These are phyloP conservation scores for Jimgerdemannia flammicorona DNA, from an alignment of 192 early-diverging fungal species.

Conservation along the genomic window DNA sequence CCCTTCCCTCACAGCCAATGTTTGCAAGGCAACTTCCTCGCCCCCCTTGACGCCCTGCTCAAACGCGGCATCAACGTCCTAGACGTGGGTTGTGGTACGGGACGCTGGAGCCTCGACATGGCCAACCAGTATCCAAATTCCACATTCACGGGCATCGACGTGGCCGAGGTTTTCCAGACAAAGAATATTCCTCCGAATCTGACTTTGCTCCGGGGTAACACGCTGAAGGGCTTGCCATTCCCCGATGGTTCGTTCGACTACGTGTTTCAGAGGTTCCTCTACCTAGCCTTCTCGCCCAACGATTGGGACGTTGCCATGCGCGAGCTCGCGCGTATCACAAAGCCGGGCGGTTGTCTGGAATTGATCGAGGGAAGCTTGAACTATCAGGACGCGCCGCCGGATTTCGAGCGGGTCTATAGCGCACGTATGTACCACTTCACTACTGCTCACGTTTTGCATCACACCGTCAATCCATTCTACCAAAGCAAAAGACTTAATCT, in stretches of 20 bases:
- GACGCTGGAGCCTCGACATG: constrained; percentile 7
- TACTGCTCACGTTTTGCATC: background rate
- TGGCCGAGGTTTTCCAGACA: constrained; percentile 7
- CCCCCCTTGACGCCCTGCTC: background rate
- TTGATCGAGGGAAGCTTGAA: constrained; percentile 6
- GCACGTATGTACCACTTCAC: background rate
- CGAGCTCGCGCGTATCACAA: constrained; percentile 12
- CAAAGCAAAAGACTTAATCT: too few species aligned
- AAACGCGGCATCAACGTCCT: background rate
- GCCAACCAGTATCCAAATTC: constrained; percentile 16
- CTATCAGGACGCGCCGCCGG: background rate
- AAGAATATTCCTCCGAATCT: constrained; percentile 11
- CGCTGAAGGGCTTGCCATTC: constrained; percentile 15
- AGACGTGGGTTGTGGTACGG: background rate
- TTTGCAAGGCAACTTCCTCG: background rate
- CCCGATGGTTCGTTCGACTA: constrained; percentile 25
- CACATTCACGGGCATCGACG: constrained; percentile 19
- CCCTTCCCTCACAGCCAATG: background rate
- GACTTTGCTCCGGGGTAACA: constrained; percentile 15
- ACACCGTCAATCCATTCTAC: background rate
- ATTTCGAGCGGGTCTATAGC: background rate
- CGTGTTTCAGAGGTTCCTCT: constrained; percentile 17
- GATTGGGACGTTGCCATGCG: constrained; percentile 11
- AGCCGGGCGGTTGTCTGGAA: constrained; percentile 25
- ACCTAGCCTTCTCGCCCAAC: constrained; percentile 1